A percentile compares a stretch with the other conserved stretches of the same genome.
phyloP scores from a whole-genome alignment of 1,284 basidiomycete genomes.

The Cutaneotrichosporon sp. region DNA sequence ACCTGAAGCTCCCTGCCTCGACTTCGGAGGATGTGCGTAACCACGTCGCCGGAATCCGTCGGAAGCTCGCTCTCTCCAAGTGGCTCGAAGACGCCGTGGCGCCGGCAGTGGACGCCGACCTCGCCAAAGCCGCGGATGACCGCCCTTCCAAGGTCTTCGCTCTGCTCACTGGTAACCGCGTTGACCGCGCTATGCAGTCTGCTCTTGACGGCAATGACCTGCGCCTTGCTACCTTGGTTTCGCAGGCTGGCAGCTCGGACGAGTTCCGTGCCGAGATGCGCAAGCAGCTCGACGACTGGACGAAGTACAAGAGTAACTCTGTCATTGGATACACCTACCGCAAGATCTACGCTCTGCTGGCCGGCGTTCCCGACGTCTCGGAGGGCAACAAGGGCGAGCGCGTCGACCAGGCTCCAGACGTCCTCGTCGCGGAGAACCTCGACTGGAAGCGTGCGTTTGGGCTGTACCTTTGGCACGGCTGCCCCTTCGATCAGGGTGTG shows the following conservation, averaged over 20 bases:
- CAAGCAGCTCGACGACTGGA: slow-evolving; percentile 80
- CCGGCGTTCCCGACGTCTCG: slow-evolving; percentile 67
- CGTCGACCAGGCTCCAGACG: slow-evolving; percentile 59
- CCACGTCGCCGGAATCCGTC: slow-evolving; percentile 55
- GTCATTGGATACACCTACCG: slow-evolving; percentile 67
- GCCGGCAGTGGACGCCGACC: slow-evolving; percentile 66
- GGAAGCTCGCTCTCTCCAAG: slow-evolving; percentile 74
- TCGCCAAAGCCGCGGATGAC: slow-evolving; percentile 55
- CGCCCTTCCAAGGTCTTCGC: slow-evolving; percentile 62
- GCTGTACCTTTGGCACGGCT: slow-evolving; percentile 83
- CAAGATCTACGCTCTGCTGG: slow-evolving; percentile 78
- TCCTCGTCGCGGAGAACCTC: slow-evolving; percentile 69
- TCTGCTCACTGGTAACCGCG: slow-evolving; percentile 79
- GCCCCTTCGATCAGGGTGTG: slow-evolving; percentile 66
- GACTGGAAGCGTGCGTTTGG: slow-evolving; percentile 97
- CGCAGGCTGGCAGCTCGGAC: slow-evolving; percentile 78
- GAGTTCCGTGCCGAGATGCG: slow-evolving; percentile 69
- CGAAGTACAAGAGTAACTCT: slow-evolving; percentile 66
- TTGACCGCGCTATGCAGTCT: slow-evolving; percentile 72
- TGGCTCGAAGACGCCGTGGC: slow-evolving; percentile 80
- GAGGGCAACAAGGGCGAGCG: slow-evolving; percentile 56
- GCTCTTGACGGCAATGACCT: slow-evolving; percentile 73
- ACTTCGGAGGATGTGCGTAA: slow-evolving; percentile 55
- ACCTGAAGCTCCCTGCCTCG: slow-evolving; percentile 61
- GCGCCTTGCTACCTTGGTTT: slow-evolving; percentile 85